Conservation (phyloP, 495 filamentous ascomycete genomes). For the Penicillium nucicola region DNA sequence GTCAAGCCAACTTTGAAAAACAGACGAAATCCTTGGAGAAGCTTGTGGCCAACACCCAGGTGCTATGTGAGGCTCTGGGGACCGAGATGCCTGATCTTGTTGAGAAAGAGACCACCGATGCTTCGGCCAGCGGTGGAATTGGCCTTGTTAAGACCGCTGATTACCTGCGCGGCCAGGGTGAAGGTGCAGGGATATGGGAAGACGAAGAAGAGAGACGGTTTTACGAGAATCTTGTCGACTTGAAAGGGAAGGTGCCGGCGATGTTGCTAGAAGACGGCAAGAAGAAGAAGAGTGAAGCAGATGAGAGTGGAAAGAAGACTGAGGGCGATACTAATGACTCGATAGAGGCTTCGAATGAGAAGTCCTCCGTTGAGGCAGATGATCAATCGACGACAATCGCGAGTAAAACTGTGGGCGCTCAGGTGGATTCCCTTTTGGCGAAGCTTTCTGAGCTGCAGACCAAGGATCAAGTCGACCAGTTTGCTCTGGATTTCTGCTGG, state of each 20-base stretch:
- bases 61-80: constrained; percentile 81
- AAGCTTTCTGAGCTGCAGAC: constrained; percentile 85
- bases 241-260: constrained; percentile 92
- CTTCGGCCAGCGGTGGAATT: constrained; percentile 68
- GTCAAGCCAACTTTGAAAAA: constrained; percentile 93
- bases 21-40: constrained; percentile 88
- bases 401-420: constrained; percentile 95
- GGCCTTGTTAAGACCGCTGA: constrained; percentile 93
- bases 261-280: constrained; percentile 92
- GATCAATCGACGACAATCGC: constrained; percentile 91
- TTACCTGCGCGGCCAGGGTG: constrained; percentile 82
- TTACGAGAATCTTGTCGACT: constrained; percentile 93
- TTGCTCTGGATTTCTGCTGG: constrained; percentile 94
- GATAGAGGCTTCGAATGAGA: constrained; percentile 43
- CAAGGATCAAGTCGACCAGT: constrained; percentile 88
- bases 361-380: constrained; percentile 57
- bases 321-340: constrained; percentile 33
- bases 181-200: constrained; percentile 98
- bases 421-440: constrained; percentile 87
- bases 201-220: constrained; percentile 97
- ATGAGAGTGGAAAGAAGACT: constrained; percentile 59
- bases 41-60: constrained; percentile 84
- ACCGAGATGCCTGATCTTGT: constrained; percentile 94
- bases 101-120: constrained; percentile 69
- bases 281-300: constrained; percentile 82